A percentile compares a stretch with the other conserved stretches of the same genome.
phyloP scores from a whole-genome alignment of 768 basidiomycete genomes.

The Phylloporus sp. region DNA sequence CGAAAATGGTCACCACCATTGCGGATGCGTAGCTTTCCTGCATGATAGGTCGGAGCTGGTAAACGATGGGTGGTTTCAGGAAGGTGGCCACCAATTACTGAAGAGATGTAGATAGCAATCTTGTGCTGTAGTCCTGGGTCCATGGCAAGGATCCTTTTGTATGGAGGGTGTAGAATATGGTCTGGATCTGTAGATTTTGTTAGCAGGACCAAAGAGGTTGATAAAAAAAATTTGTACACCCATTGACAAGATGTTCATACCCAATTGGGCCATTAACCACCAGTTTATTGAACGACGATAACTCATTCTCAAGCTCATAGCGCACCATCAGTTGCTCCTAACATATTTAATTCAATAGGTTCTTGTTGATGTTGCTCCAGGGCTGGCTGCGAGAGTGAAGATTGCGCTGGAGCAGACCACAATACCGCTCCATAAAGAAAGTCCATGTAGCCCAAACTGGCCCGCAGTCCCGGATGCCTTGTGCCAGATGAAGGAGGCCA shows the following conservation, averaged over 20 bases:
- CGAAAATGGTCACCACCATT: neutral
- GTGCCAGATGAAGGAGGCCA: slow-evolving; percentile 18
- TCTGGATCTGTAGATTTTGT: neutral
- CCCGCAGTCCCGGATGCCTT: slow-evolving; percentile 12
- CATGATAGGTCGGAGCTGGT: neutral
- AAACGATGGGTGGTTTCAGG: neutral
- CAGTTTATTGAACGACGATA: neutral
- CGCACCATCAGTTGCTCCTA: slow-evolving; percentile 4
- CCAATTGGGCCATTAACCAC: neutral
- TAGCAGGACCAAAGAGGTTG: too few relatives aligned
- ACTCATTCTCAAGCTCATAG: slow-evolving; percentile 6
- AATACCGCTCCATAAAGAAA: slow-evolving; percentile 20
- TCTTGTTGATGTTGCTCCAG: slow-evolving; percentile 12
- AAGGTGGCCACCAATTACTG: neutral
- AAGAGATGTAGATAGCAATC: neutral
- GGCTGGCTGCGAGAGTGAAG: slow-evolving; percentile 12
- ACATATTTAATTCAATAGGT: slow-evolving; percentile 1
- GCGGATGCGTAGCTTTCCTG: neutral
- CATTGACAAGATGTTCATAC: too few relatives aligned
- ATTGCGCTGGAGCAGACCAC: slow-evolving; percentile 11
- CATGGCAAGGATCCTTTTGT: neutral
- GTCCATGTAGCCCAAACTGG: slow-evolving; percentile 23
- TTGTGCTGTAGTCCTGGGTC: neutral
- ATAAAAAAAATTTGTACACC: too few relatives aligned
- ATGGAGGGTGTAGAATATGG: slow-evolving; percentile 13